Evolutionary conservation across 1,139 yeast genomes (phyloP).

Genomic region (Suhomyces yuchorum): DNA sequence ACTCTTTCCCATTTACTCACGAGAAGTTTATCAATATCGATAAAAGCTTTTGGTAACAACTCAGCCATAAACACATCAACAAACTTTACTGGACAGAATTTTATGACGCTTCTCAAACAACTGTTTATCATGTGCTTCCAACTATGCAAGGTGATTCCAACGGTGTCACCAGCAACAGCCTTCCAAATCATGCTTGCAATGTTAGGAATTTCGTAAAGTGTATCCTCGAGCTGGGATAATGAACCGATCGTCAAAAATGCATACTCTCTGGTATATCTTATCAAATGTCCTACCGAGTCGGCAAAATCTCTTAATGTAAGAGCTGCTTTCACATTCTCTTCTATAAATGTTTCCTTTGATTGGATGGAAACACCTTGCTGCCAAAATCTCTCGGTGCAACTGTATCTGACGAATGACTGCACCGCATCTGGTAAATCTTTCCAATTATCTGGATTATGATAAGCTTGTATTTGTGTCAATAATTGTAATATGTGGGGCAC

Average conservation of each 20-base stretch:
- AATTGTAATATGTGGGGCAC: slow-evolving; percentile 88
- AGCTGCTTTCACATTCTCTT: slow-evolving; percentile 92
- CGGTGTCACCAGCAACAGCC: slow-evolving; percentile 81
- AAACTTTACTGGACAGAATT: slow-evolving; percentile 78
- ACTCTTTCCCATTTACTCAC: slow-evolving; percentile 75
- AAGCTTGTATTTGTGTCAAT: slow-evolving; percentile 87
- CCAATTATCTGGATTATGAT: slow-evolving; percentile 94
- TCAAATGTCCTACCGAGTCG: slow-evolving; percentile 96
- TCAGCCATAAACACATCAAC: slow-evolving; percentile 73
- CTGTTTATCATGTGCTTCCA: slow-evolving; percentile 97
- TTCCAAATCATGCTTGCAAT: slow-evolving; percentile 78
- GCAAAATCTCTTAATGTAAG: slow-evolving; percentile 94
- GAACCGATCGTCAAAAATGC: slow-evolving; percentile 90
- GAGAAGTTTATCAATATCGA: slow-evolving; percentile 70
- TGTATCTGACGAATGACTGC: slow-evolving; percentile 83
- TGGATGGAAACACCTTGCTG: slow-evolving; percentile 96
- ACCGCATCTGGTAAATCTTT: slow-evolving; percentile 81
- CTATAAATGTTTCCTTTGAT: slow-evolving; percentile 91
- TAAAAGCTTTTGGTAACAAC: slow-evolving; percentile 74
- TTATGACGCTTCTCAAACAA: slow-evolving; percentile 81
- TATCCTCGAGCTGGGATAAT: slow-evolving; percentile 85
- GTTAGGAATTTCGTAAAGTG: slow-evolving; percentile 83
- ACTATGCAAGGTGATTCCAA: slow-evolving; percentile 88
- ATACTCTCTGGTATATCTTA: slow-evolving; percentile 93
- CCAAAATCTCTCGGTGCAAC: slow-evolving; percentile 95